phyloP scores from a whole-genome alignment of 352 stramenopile species.

The Globisporangium takayamanum region DNA sequence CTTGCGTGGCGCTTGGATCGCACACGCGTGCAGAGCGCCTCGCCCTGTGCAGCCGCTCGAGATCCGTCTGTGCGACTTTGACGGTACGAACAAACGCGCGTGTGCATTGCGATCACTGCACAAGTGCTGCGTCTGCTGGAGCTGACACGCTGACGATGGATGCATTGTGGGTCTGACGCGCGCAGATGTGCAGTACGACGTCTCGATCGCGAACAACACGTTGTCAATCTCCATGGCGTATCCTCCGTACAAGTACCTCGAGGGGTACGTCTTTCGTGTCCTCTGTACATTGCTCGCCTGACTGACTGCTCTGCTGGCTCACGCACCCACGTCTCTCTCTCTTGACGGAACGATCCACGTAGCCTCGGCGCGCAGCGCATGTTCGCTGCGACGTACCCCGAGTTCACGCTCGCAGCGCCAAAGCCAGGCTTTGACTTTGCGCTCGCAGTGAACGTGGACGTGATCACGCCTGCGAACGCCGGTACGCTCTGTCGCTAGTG shows the following conservation, averaged over 20 bases:
- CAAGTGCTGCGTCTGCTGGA: neutral
- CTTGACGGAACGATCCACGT: neutral
- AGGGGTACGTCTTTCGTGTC: conserved; percentile 27
- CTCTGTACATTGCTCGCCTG: neutral
- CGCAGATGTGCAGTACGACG: conserved; percentile 77
- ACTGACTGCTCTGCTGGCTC: neutral
- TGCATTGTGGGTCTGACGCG: neutral
- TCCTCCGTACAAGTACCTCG: conserved; percentile 62
- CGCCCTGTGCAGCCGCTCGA: conserved; percentile 68
- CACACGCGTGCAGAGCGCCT: conserved; percentile 36
- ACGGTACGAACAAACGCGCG: conserved; percentile 33
- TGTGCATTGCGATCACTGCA: neutral
- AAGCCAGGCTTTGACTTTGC: conserved; percentile 80
- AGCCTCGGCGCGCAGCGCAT: conserved; percentile 68
- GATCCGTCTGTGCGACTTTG: conserved; percentile 81
- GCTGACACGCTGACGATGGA: neutral
- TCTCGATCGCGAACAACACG: conserved; percentile 64
- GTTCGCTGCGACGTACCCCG: conserved; percentile 64
- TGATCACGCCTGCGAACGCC: conserved; percentile 62
- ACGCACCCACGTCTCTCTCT: neutral
- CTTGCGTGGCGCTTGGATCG: neutral
- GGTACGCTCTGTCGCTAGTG: conserved; percentile 21
- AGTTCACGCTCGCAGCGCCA: conserved; percentile 56
- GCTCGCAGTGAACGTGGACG: conserved; percentile 69
- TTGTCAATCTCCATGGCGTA: conserved; percentile 76